These are phyloP conservation scores for Prunus mongolica DNA, from an alignment of 306 rosid genomes.

Conservation along the genomic window DNA sequence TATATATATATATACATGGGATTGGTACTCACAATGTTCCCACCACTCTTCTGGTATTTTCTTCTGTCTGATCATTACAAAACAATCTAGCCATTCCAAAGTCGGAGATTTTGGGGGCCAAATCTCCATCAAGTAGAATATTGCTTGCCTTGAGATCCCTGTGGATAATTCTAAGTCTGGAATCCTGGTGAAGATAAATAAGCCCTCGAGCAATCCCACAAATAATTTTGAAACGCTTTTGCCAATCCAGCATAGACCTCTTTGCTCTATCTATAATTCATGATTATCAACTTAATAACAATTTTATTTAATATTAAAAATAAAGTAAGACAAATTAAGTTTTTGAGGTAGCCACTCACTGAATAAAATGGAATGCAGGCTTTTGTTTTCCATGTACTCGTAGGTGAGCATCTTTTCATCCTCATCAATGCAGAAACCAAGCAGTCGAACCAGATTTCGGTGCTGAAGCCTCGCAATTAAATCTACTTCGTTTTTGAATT, in stretches of 20 bases:
- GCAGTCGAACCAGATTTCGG: constrained; percentile 49
- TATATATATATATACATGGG: neutral
- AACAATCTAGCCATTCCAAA: constrained; percentile 48
- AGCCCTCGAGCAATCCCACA: neutral
- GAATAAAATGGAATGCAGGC: constrained; percentile 52
- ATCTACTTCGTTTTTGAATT: constrained; percentile 51
- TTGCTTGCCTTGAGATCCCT: constrained; percentile 34
- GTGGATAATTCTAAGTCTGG: constrained; percentile 31
- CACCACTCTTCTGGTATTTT: constrained; percentile 37
- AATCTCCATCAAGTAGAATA: constrained; percentile 17
- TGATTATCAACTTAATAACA: neutral
- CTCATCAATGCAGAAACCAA: constrained; percentile 48
- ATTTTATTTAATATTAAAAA: too few species aligned
- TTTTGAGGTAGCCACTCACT: constrained; percentile 25
- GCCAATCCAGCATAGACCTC: neutral
- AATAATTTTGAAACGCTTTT: neutral
- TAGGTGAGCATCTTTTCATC: constrained; percentile 40
- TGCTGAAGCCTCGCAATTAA: constrained; percentile 59
- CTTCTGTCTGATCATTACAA: constrained; percentile 37
- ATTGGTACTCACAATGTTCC: constrained; percentile 38
- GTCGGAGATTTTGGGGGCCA: constrained; percentile 46
- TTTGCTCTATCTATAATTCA: neutral
- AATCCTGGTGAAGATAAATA: constrained; percentile 8
- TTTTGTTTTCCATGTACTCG: constrained; percentile 29
- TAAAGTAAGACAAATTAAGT: neutral